phyloP scores from a whole-genome alignment of 345 rosid species.

The Sonneratia alba region DNA sequence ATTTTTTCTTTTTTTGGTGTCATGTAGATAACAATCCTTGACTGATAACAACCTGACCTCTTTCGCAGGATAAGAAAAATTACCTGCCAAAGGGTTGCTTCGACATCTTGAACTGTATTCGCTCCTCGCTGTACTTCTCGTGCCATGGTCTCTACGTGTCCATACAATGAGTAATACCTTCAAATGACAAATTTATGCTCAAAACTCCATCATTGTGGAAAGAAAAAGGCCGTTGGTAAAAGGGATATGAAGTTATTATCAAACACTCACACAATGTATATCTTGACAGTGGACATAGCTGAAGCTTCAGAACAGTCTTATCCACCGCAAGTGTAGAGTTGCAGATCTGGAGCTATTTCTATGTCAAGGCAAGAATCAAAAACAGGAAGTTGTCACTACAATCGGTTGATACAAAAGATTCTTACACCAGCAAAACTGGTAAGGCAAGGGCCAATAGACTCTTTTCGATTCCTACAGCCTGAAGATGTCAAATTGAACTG shows the following conservation, averaged over 20 bases:
- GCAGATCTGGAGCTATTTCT: not conserved
- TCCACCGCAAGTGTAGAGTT: not conserved
- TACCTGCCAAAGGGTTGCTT: slow-evolving; percentile 95
- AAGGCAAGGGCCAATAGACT: not conserved
- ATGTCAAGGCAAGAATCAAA: not conserved
- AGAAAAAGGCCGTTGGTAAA: not conserved
- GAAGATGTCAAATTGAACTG: not conserved
- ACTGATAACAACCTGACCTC: not conserved
- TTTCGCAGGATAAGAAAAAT: not conserved
- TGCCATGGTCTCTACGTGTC: slow-evolving; percentile 92
- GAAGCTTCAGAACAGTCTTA: not conserved
- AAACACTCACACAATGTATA: slow-evolving; percentile 50
- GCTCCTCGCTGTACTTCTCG: slow-evolving; percentile 75
- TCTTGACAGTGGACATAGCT: slow-evolving; percentile 46
- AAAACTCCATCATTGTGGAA: not conserved
- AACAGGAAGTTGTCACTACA: not conserved
- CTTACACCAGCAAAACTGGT: not conserved
- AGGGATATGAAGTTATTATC: not conserved
- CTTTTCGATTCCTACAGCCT: not conserved
- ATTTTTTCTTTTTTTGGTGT: not conserved
- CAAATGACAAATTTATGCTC: not conserved
- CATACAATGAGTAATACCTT: slow-evolving; percentile 69
- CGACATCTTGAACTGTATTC: slow-evolving; percentile 58
- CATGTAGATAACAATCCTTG: too few relatives aligned
- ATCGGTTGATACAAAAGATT: not conserved